Base-by-base conservation (phyloP, 768 basidiomycete genomes). In the Kwoniella sp. region DNA sequence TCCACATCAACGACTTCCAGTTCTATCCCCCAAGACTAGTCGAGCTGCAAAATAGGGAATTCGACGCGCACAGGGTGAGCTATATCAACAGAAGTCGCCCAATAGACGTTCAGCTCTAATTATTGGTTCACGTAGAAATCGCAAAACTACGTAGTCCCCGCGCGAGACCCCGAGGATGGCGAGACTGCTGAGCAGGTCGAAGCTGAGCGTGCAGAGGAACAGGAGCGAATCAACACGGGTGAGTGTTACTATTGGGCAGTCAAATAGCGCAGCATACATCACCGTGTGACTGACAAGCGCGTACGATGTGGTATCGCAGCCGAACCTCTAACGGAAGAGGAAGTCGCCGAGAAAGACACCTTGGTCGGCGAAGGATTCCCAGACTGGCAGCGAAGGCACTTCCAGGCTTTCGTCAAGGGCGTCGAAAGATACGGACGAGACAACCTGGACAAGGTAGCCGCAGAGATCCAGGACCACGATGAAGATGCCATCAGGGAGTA, bases 381-480 rank as follows among this genome's bases (percentile, higher is more conserved):
- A 31, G 87, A 90, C 69, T 97, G 95, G 95, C 90, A 88, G 78
- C 86, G 91, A 71, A 87, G 92, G 38, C 93, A 97, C 77, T 97
- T 93, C 84, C 93, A 93, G 74, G 90, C 90, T 73, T 90, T 98
- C 74, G 85, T 94, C 53, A 86, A 88, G 45, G 90, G 87, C 1
- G 80, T 88, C n/a, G 91, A 90, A 77, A 83, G 82, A 13, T 87
- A 92, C 75, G 94, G 94, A 65, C 91, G 92, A 37, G 67, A 82
- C 55, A 73, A 77, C 29, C 73, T 78, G 57, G 81, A 77, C 22
- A 72, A 66, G 1, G 89, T 96, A 31, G 88, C 92, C 2, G 83
- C 85, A 1, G 93, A 94, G 75, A 89, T 96, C 65, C 88, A 88
- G 72, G 89, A 92, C 63, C 72, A 96, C 83, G 86, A 86, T 0